Evolutionary conservation across 345 rosid species (phyloP), one percentile per base, ranked within the genome.

Genomic region (Schrenkiella parvula): DNA sequence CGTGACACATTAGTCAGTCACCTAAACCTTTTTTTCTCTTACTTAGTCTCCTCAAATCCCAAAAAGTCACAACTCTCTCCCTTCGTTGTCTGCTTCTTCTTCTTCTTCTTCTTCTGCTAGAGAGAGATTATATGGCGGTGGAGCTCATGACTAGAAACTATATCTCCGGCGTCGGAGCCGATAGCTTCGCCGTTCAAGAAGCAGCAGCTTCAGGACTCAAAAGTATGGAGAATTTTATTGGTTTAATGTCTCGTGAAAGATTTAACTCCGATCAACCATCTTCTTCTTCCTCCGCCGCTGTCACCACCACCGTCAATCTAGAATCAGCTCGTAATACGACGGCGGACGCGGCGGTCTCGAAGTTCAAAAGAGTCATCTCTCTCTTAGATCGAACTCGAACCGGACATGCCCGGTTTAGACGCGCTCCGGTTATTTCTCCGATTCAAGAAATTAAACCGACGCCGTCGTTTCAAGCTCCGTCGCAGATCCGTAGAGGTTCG

Each of bases 401-500:
- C 64, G 99, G 99, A 14, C 99, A 91, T 44, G 99, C 99, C 44
- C 93, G 99, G 62, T 95, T 95, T 59, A 74, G 98, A 57, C 80
- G 97, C 1, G 95, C 82, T 63, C 95, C 93, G 37, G 66, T 63
- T 62, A 48, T 38, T 26, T 57, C 67, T n/a, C 74, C 51, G 17
- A 22, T 9, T 32, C 69, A 73, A 66, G 34, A 55, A 51, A 18
- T 72, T 44, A 51, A 72, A 77, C 28, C 91, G 51, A 80, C 87
- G 26, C 89, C 93, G 84, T n/a, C n/a, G n/a, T 88, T 91, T 82
- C 97, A 85, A 32, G 47, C 64, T 73, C 62, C 64, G 15, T 41
- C 56, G 4, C 74, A 55, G 23, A 44, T 61, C 14, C 70, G 19
- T 68, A 88, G 80, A 70, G 92, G 84, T 66, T 80, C 87, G 15